Percentiles rank a stretch among this genome's conserved stretches.
Evolutionary conservation across 176 grass and related monocot species (phyloP).

Genomic region (Elaeis guineensis): DNA sequence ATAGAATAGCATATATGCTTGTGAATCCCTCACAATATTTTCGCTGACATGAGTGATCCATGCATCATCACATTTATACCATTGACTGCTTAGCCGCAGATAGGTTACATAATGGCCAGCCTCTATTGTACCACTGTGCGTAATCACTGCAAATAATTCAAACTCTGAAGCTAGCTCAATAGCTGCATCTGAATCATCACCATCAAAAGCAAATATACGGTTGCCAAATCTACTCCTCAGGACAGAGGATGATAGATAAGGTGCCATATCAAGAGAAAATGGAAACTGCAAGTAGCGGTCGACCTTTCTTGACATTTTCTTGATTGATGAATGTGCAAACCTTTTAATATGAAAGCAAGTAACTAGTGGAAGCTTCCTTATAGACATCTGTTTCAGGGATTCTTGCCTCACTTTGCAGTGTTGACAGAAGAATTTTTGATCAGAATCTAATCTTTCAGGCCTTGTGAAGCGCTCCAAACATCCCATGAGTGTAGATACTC

Average conservation of each 20-base stretch:
- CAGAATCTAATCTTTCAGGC: slow-evolving; percentile 83
- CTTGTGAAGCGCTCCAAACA: slow-evolving; percentile 93
- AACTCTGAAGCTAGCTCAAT: slow-evolving; percentile 59
- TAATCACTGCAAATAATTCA: slow-evolving; percentile 89
- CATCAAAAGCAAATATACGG: slow-evolving; percentile 64
- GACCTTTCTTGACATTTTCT: slow-evolving; percentile 79
- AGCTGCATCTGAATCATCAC: slow-evolving; percentile 48
- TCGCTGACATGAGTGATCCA: slow-evolving; percentile 86
- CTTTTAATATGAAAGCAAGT: slow-evolving; percentile 91
- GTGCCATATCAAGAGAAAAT: slow-evolving; percentile 84
- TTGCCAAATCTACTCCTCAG: slow-evolving; percentile 78
- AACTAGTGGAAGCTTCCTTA: slow-evolving; percentile 90
- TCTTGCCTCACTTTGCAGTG: slow-evolving; percentile 80
- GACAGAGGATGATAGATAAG: slow-evolving; percentile 81
- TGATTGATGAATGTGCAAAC: slow-evolving; percentile 78
- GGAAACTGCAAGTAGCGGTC: slow-evolving; percentile 88
- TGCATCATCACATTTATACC: slow-evolving; percentile 98
- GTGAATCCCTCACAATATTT: slow-evolving; percentile 63
- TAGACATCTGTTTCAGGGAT: slow-evolving; percentile 97
- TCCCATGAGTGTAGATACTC: slow-evolving; percentile 70
- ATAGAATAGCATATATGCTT: slow-evolving; percentile 99
- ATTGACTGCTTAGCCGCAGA: slow-evolving; percentile 64
- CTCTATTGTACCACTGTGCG: slow-evolving; percentile 73
- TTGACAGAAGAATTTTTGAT: slow-evolving; percentile 95
- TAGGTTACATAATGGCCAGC: slow-evolving; percentile 93